These are phyloP conservation scores for Triticum turgidum DNA, from an alignment of 176 grass and related monocot species.

Conservation along the genomic window DNA sequence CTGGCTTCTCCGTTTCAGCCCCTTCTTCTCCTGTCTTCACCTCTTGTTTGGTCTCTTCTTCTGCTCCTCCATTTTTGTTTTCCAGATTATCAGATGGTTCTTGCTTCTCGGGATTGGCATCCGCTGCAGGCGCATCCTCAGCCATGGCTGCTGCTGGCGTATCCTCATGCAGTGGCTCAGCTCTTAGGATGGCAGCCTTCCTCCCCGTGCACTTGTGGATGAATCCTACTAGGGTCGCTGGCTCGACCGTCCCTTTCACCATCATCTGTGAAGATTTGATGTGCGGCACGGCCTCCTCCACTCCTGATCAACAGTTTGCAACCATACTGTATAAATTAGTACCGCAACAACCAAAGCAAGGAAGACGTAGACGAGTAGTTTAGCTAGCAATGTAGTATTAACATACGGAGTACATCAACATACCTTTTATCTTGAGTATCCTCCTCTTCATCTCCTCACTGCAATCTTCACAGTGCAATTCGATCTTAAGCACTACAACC, in stretches of 20 bases:
- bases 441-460: slow-evolving; percentile 59
- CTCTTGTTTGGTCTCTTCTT: neutral
- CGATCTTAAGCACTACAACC: slow-evolving; percentile 48
- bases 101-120: neutral
- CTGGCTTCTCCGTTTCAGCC: neutral
- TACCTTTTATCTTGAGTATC: slow-evolving; percentile 69
- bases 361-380: neutral
- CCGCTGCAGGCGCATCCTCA: neutral
- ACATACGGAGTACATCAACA: neutral
- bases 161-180: slow-evolving; percentile 16
- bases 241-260: slow-evolving; percentile 49
- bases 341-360: neutral
- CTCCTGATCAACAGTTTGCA: slow-evolving; percentile 34
- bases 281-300: slow-evolving; percentile 36
- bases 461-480: slow-evolving; percentile 76
- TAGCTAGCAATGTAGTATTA: neutral
- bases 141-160: neutral
- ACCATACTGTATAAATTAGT: neutral
- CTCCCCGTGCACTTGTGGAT: slow-evolving; percentile 47
- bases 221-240: slow-evolving; percentile 35
- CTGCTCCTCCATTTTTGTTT: neutral
- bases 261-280: slow-evolving; percentile 42
- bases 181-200: slow-evolving; percentile 32
- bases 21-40: neutral
- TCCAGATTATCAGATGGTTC: neutral